Conservation (phyloP, 1,284 basidiomycete species). For the Pterulicium gracile region DNA sequence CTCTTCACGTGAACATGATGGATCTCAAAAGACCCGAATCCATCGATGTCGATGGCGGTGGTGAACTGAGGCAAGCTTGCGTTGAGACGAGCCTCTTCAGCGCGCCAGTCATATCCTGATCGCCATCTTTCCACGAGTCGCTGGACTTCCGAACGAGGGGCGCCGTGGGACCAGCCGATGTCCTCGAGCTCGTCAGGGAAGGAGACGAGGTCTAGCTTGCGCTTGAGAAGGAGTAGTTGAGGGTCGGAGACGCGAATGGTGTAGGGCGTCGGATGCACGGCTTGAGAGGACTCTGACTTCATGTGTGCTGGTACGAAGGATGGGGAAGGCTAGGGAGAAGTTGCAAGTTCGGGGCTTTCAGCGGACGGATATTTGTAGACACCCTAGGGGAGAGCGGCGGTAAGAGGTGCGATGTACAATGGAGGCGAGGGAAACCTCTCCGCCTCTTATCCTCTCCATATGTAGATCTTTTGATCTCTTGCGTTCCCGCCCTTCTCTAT, state of each 20-base stretch:
- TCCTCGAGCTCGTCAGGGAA: slow-evolving; percentile 33
- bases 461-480: no score
- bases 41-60: slow-evolving; percentile 24
- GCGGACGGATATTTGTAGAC: no score
- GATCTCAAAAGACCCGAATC: slow-evolving; percentile 25
- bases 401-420: no score
- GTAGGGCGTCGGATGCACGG: slow-evolving; percentile 15
- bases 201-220: slow-evolving; percentile 22
- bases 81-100: slow-evolving; percentile 28
- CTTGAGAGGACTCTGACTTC: no score
- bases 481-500: no score
- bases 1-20: slow-evolving; percentile 35
- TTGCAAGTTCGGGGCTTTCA: no score
- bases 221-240: slow-evolving; percentile 17
- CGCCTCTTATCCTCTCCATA: no score
- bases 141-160: slow-evolving; percentile 26
- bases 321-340: no score
- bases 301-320: no score
- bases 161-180: slow-evolving; percentile 27
- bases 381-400: no score
- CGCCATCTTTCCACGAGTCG: slow-evolving; percentile 29
- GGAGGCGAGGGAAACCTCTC: no score
- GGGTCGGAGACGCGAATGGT: slow-evolving; percentile 20
- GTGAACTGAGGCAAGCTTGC: slow-evolving; percentile 31
- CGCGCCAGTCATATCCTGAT: slow-evolving; percentile 31